phyloP scores from a whole-genome alignment of 768 basidiomycete genomes.

The Russula emetica region DNA sequence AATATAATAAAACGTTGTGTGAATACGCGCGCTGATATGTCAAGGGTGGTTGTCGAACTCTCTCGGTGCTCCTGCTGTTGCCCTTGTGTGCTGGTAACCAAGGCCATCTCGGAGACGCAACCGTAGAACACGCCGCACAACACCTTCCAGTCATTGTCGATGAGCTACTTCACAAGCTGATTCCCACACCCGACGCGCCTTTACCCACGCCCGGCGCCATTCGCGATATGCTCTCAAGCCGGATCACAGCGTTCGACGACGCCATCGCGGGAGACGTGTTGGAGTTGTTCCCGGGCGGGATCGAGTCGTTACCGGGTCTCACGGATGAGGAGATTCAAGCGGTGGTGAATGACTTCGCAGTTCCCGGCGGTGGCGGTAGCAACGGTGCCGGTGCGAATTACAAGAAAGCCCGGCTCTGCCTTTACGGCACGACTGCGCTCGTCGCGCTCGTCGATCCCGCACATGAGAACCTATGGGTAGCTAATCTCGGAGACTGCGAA shows the following conservation, averaged over 20 bases:
- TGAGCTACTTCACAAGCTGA: slow-evolving; percentile 36
- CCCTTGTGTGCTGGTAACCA: slow-evolving; percentile 3
- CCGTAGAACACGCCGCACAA: slow-evolving; percentile 43
- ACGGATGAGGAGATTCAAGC: slow-evolving; percentile 54
- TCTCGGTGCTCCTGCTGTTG: background rate
- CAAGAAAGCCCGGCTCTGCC: slow-evolving; percentile 63
- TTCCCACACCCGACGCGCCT: slow-evolving; percentile 29
- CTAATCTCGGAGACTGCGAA: slow-evolving; percentile 78
- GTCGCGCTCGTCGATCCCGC: slow-evolving; percentile 70
- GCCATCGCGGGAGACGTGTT: slow-evolving; percentile 44
- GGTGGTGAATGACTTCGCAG: slow-evolving; percentile 61
- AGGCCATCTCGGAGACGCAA: slow-evolving; percentile 50
- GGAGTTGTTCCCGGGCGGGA: slow-evolving; percentile 49
- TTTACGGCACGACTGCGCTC: slow-evolving; percentile 80
- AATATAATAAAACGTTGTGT: background rate
- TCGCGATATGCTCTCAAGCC: slow-evolving; percentile 37
- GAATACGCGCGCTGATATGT: background rate
- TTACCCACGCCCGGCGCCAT: slow-evolving; percentile 35
- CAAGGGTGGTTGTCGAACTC: background rate
- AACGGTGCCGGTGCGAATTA: slow-evolving; percentile 48
- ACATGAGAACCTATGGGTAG: slow-evolving; percentile 71
- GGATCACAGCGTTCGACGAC: slow-evolving; percentile 42
- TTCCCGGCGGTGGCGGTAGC: slow-evolving; percentile 31
- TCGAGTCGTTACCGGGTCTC: slow-evolving; percentile 39
- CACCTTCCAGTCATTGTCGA: slow-evolving; percentile 42